Evolutionary conservation across 176 grass and related monocot genomes (phyloP).

Genomic region (Zoysia pacifica): DNA sequence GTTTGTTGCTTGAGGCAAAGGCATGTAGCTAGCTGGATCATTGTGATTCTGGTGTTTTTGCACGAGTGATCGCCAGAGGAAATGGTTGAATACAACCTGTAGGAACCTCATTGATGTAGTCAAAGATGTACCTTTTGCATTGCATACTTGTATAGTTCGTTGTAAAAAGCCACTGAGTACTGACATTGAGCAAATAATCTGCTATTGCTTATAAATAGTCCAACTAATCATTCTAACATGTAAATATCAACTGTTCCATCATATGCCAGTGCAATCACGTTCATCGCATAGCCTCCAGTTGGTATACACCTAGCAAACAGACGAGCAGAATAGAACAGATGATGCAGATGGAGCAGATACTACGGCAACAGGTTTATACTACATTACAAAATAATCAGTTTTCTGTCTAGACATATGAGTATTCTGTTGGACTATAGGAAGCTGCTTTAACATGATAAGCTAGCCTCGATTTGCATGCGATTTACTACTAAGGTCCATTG

Average conservation of each 20-base stretch:
- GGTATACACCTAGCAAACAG: background rate
- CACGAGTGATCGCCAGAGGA: background rate
- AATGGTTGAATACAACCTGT: slow-evolving; percentile 4
- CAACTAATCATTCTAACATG: background rate
- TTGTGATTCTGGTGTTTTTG: background rate
- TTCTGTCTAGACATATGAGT: too few species aligned
- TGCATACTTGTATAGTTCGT: slow-evolving; percentile 36
- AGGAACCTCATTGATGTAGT: slow-evolving; percentile 21
- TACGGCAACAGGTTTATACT: too few species aligned
- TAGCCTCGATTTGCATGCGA: too few species aligned
- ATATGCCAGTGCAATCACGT: too few species aligned
- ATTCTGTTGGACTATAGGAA: too few species aligned
- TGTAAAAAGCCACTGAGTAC: slow-evolving; percentile 25
- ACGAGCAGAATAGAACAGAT: background rate
- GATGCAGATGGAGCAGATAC: too few species aligned
- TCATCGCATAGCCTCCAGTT: too few species aligned
- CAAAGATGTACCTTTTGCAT: background rate
- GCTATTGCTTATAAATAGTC: background rate
- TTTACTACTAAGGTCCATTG: too few species aligned
- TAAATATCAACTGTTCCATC: too few species aligned
- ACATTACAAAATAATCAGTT: too few species aligned
- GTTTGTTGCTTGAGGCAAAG: slow-evolving; percentile 61
- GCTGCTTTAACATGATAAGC: too few species aligned
- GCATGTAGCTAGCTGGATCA: background rate
- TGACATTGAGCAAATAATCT: slow-evolving; percentile 34